These are phyloP conservation scores for Sindora glabra DNA, from an alignment of 306 rosid genomes.

Conservation along the genomic window DNA sequence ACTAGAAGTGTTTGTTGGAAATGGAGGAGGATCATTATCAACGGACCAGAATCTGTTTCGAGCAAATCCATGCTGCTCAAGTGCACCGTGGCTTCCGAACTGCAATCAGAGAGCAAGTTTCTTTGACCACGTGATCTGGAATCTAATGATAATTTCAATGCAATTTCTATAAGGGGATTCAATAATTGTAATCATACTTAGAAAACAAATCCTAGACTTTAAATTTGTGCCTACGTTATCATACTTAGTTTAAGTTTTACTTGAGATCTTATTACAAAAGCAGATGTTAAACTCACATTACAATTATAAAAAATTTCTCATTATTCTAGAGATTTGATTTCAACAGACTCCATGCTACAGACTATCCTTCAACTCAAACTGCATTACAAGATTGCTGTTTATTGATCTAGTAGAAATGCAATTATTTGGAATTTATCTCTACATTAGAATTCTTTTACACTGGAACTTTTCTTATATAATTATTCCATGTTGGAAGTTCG, in stretches of 20 bases:
- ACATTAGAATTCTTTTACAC: too few species aligned
- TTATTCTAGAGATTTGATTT: neutral
- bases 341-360: neutral
- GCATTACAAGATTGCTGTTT: neutral
- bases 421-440: neutral
- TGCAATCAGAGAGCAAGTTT: constrained; percentile 38
- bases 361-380: neutral
- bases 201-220: neutral
- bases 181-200: constrained; percentile 2
- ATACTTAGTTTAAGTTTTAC: neutral
- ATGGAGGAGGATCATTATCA: constrained; percentile 64
- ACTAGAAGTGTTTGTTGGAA: constrained; percentile 46
- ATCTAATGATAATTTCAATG: neutral
- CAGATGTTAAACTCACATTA: neutral
- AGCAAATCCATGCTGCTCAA: constrained; percentile 85
- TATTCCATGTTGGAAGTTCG: neutral
- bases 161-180: neutral
- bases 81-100: constrained; percentile 61
- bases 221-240: neutral
- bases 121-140: constrained; percentile 8
- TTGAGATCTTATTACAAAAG: neutral
- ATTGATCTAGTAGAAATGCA: neutral
- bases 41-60: constrained; percentile 67
- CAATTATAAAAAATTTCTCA: neutral
- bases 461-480: too few species aligned